A percentile compares a stretch with the other conserved stretches of the same genome.
These are phyloP conservation scores for Malassezia brasiliensis DNA, from an alignment of 1,284 basidiomycete species.

Conservation along the genomic window DNA sequence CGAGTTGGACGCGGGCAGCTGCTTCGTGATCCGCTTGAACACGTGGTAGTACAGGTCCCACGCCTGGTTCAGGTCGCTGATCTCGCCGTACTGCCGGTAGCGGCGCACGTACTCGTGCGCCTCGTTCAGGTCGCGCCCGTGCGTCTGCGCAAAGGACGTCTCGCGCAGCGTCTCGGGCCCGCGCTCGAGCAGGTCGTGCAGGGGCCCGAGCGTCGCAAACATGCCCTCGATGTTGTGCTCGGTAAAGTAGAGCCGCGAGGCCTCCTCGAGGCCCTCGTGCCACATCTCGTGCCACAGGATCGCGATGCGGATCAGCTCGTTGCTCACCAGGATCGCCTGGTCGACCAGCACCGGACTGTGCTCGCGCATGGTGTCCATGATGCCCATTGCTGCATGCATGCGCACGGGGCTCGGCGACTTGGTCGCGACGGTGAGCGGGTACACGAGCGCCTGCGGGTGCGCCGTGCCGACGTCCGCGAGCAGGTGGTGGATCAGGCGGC, in stretches of 20 bases:
- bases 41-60: constrained; percentile 98
- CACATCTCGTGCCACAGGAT: constrained; percentile 99
- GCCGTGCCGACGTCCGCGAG: constrained; percentile 87
- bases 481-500: constrained; percentile 78
- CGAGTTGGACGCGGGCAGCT: constrained; percentile 76
- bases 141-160: constrained; percentile 87
- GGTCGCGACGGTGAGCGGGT: constrained; percentile 93
- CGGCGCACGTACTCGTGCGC: constrained; percentile 85
- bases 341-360: constrained; percentile 81
- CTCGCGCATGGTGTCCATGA: constrained; percentile 89
- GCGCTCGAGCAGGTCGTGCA: constrained; percentile 89
- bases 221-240: constrained; percentile 98
- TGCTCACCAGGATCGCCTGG: constrained; percentile 82
- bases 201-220: constrained; percentile 85
- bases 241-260: constrained; percentile 90
- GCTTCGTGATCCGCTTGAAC: constrained; percentile 93
- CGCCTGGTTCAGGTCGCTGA: constrained; percentile 85
- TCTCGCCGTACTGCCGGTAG: constrained; percentile 75
- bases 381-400: constrained; percentile 70
- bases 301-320: constrained; percentile 91
- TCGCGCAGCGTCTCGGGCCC: constrained; percentile 93
- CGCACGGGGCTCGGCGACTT: constrained; percentile 82
- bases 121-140: constrained; percentile 83
- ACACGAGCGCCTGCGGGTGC: constrained; percentile 95
- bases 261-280: constrained; percentile 98